phyloP scores from a whole-genome alignment of 2,329 filamentous ascomycete genomes.

The Blumeria hordei region DNA sequence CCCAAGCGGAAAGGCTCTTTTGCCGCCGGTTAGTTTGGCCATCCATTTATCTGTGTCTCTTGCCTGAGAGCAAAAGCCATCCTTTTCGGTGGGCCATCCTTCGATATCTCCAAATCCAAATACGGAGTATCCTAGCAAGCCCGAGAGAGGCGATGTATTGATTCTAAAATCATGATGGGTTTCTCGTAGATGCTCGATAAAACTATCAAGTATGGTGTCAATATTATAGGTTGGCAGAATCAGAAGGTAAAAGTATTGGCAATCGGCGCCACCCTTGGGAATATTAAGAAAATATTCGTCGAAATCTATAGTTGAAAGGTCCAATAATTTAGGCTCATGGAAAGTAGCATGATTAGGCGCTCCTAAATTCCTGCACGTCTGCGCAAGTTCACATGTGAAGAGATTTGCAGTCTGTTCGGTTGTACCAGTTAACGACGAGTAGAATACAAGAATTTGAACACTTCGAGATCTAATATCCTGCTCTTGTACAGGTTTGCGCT shows the following conservation, averaged over 20 bases:
- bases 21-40: slow-evolving; percentile 74
- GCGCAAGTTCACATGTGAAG: slow-evolving; percentile 31
- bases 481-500: slow-evolving; percentile 11
- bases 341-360: slow-evolving; percentile 16
- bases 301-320: slow-evolving; percentile 69
- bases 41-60: slow-evolving; percentile 86
- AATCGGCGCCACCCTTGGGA: slow-evolving; percentile 28
- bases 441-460: slow-evolving; percentile 62
- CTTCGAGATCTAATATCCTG: slow-evolving; percentile 16
- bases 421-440: slow-evolving; percentile 64
- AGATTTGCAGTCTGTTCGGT: slow-evolving; percentile 50
- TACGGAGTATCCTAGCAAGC: slow-evolving; percentile 65
- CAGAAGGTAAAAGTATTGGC: slow-evolving; percentile 57
- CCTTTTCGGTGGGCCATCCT: slow-evolving; percentile 74
- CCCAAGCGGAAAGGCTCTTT: slow-evolving; percentile 70
- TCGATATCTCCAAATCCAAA: slow-evolving; percentile 85
- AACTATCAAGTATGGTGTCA: slow-evolving; percentile 70
- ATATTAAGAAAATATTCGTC: slow-evolving; percentile 75
- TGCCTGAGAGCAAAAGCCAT: slow-evolving; percentile 84
- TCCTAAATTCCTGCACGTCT: slow-evolving; percentile 16
- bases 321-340: slow-evolving; percentile 38
- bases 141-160: slow-evolving; percentile 60
- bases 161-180: slow-evolving; percentile 95
- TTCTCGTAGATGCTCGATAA: slow-evolving; percentile 68
- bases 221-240: slow-evolving; percentile 86